Base-by-base conservation (phyloP, 352 stramenopile species). In the Phytophthora pluvialis region DNA sequence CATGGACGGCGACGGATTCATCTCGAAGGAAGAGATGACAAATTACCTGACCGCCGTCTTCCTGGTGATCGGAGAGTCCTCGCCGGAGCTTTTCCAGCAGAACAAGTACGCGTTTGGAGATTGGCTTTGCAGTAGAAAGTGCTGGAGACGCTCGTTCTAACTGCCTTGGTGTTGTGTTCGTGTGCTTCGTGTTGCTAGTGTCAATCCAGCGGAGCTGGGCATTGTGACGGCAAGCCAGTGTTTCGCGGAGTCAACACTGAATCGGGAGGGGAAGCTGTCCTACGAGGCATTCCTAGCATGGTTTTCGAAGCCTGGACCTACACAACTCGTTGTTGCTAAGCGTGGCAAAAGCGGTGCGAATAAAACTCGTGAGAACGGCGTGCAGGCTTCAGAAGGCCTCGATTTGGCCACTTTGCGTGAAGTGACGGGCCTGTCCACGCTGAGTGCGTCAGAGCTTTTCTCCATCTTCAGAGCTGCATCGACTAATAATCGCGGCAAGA, bases 11-110 rank as follows among this genome's bases (percentile, higher is more conserved):
- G 88, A 97, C 63, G 89, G 87, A 6, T 91, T 83, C 71, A 94
- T 97, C 56, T 83, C 81, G 31, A 77, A 86, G 35, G 70, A 82
- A 57, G 89, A 97, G 64, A 96, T 97, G 89, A 86, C 76, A 10
- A 94, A 88, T 50, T 97, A 97, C 66, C 73, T 97, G 45, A 91
- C 86, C 15, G 81, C 82, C 3, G 83, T 96, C 5, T 96, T 94
- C 50, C 66, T 84, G n/a, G 84, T 96, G 10, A 89, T 97, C 36
- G 77, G 76, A 29, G 73, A 87, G 39, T 80, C 80, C 12, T 83
- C 81, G 2, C 83, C 86, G 0, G 77, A 90, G 54, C 77, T 92
- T 5, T 94, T 94, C 53, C 66, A 86, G 33, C 70, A 86, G 32
- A 87, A 93, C 51, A 77, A 79, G 83, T 93, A 47, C 21, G 21